Percentiles rank a stretch among this genome's conserved stretches.
Evolutionary conservation across 495 filamentous ascomycete species (phyloP).

Genomic region (Parachaetomium inaequale): DNA sequence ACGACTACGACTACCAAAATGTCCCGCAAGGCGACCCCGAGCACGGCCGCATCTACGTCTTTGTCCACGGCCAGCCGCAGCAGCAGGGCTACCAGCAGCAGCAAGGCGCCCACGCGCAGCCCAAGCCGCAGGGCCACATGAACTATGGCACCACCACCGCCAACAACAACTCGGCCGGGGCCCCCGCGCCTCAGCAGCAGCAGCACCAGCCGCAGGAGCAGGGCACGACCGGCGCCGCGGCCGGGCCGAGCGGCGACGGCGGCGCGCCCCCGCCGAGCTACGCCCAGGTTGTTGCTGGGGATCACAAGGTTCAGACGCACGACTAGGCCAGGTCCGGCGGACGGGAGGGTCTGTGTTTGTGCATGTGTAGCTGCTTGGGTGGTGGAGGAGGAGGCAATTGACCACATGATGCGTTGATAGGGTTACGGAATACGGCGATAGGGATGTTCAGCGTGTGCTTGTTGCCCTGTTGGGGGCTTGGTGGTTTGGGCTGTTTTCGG

Average conservation of each 20-base stretch:
- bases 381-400: background rate
- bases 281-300: conserved; percentile 79
- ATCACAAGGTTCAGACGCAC: conserved; percentile 78
- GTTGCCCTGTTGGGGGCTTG: background rate
- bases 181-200: conserved; percentile 10
- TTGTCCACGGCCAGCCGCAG: conserved; percentile 46
- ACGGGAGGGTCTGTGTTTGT: too few relatives aligned
- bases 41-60: conserved; percentile 62
- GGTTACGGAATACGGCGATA: too few relatives aligned
- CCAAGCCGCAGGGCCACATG: conserved; percentile 32
- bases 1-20: conserved; percentile 54
- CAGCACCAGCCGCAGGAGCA: conserved; percentile 27
- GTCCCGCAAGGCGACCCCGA: conserved; percentile 55
- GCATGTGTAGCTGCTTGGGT: background rate
- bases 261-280: conserved; percentile 62
- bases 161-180: too few relatives aligned
- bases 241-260: conserved; percentile 29
- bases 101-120: conserved; percentile 24
- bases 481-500: background rate
- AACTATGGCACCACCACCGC: conserved; percentile 38
- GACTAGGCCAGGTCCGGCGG: conserved; percentile 52
- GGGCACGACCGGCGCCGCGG: conserved; percentile 35
- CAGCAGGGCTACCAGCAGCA: conserved; percentile 19
- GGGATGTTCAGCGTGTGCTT: background rate
- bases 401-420: too few relatives aligned